Base-by-base conservation (phyloP, 2,329 filamentous ascomycete species). In the Fusarium sp. region DNA sequence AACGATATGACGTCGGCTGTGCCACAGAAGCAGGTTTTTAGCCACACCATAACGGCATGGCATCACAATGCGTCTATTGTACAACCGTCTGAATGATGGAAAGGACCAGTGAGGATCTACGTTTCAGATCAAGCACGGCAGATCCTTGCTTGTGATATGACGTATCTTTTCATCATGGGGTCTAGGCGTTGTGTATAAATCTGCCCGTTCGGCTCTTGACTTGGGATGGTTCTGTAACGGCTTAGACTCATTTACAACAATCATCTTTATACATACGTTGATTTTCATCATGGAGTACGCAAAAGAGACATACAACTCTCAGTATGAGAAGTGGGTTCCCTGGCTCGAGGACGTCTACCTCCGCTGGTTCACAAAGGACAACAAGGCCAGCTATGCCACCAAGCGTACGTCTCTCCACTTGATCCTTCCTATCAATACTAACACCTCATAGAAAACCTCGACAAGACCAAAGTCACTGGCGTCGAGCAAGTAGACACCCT, bases 281-380 rank as follows among this genome's bases (percentile, higher is more conserved):
- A n/a, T 37, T 43, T 42, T 50, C 40, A 56, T 14, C 62, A 82
- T 84, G 78, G 87, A 90, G 73, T 89, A 86, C 85, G 78, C 85
- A 64, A 88, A 85, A 77, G 79, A 89, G 59, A 88, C 86, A 53
- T 93, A 93, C 83, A 89, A 92, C 81, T 80, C 86, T 57, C 89
- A 93, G 78, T 93, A 93, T 80, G 90, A 93, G 76, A 85, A 81
- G 74, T 93, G 91, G 91, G 86, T 92, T 77, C 91, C 91, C 2
- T 93, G 91, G 91, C 82, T 93, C 59, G 91, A 93, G 79, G 91
- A 93, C 78, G 79, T 88, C 63, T 92, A 92, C 77, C 85, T 93
- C 28, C 84, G 85, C 55, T 93, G 88, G 84, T 93, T 93, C 79
- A 92, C 90, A 74, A 90, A 90, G 68, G 90, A 93, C 76, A 93